Evolutionary conservation across 371 early-diverging fungal species (phyloP), one percentile per base, ranked within the genome.

Genomic region (Apophysomyces variabilis): DNA sequence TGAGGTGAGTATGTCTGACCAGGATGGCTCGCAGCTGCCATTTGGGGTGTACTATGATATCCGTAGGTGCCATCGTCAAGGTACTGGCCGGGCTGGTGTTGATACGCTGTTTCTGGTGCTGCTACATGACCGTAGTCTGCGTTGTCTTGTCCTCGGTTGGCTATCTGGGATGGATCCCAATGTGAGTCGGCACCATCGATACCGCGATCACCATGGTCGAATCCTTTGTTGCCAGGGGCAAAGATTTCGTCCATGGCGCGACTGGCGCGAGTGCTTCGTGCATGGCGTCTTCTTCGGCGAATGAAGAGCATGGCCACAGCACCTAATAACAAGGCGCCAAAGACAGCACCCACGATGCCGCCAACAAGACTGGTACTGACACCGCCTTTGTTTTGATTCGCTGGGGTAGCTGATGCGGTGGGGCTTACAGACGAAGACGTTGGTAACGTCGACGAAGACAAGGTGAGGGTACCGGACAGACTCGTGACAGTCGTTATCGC

Each of bases 241-340:
- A 62, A 62, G 11, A 62, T 44, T 26, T 62, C 62, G 16, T 62
- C 62, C 62, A 62, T 62, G n/a, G 62, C 62, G 26, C 62, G 62
- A 5, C 62, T 62, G 47, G 62, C 50, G 26, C 62, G 62, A 4
- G 62, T 62, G 18, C 32, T 45, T 35, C 60, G n/a, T 11, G 54
- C 54, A 21, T 50, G 54, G n/a, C 60, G 60, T 38, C 60, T 39
- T 26, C 41, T 39, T 38, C 60, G 60, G 43, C 60, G 60, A 39
- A 60, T 39, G 37, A 60, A 60, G 32, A 60, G 35, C 39, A 60
- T 43, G 9, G 60, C 60, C 38, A 60, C 60, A 18, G 44, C 60
- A 43, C 44, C 60, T 38, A 60, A 41, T n/a, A 60, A 13, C 44
- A 45, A 39, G 45, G 60, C 41, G 16, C 60, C 60, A 21, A 45